Evolutionary conservation across 768 basidiomycete species (phyloP), one percentile per base, ranked within the genome.

Genomic region (Lactarius psammicola): DNA sequence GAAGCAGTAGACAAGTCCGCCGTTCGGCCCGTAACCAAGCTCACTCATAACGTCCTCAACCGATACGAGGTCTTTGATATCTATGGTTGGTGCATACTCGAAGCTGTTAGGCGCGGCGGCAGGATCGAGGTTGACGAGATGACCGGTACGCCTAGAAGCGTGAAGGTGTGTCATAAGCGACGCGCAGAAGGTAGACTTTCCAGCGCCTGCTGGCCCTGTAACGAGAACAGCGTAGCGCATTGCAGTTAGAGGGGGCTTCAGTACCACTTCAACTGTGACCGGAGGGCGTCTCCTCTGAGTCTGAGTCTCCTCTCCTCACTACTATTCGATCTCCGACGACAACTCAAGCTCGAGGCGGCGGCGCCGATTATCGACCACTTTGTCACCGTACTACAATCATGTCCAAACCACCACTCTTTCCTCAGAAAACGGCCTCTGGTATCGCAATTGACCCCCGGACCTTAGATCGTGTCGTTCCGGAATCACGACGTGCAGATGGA

Each of bases 61-160:
- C 64, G 88, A 91, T 72, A 99, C 86, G 59, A 99, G 82, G 72
- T 98, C 92, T 64, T 87, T 85, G 76, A 99, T 98, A 78, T 99
- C 96, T 68, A 99, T 90, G 17, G 84, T 84, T 1, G 97, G 97
- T 66, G 90, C 88, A 74, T 94, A 89, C 76, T 98, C 95, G 75
- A 97, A 97, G 67, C 90, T 89, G 49, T 89, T 84, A 3, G 87
- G 80, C 36, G 86, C 81, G 3, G 97, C 97, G 0, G 97, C 97
- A 7, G 97, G 97, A 77, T 98, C 97, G 67, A 98, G 87, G 77
- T 98, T 99, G 75, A 98, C 92, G 59, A 98, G 87, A 79, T 98
- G 95, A 0, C 86, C 92, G 0, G 87, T 85, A 9, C 97, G 85
- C 68, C 86, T 90, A 57, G 94, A 84, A 2, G 90, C 82, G 63